Conservation (phyloP, 345 rosid species). For the Hibiscus trionum region DNA sequence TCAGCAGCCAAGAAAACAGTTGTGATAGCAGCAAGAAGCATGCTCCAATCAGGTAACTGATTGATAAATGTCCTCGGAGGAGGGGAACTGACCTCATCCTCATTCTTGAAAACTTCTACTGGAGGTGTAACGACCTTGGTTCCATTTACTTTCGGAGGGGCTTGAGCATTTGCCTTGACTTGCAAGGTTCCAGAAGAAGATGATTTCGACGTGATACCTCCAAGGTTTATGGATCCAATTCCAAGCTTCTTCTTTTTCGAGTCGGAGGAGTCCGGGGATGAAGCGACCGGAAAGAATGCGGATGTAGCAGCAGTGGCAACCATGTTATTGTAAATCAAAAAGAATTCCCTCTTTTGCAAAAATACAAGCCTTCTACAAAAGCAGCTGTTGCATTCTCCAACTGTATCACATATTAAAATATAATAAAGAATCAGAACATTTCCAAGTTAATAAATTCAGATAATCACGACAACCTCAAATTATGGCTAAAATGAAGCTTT, state of each 20-base stretch:
- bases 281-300: constrained; percentile 56
- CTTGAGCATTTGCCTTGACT: constrained; percentile 84
- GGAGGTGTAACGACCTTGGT: constrained; percentile 40
- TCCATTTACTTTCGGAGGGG: constrained; percentile 83
- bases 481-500: neutral
- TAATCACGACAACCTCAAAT: neutral
- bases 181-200: constrained; percentile 52
- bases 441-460: neutral
- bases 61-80: constrained; percentile 90
- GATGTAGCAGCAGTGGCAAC: constrained; percentile 72
- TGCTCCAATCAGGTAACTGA: constrained; percentile 96
- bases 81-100: constrained; percentile 35
- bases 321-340: constrained; percentile 30
- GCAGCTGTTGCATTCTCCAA: neutral
- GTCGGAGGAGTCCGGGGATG: constrained; percentile 38
- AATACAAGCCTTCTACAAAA: neutral
- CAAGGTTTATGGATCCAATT: constrained; percentile 39
- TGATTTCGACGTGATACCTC: constrained; percentile 33
- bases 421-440: constrained; percentile 1
- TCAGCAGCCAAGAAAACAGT: constrained; percentile 95
- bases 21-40: constrained; percentile 98
- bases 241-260: constrained; percentile 43
- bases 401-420: neutral
- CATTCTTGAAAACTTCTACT: constrained; percentile 43
- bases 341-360: neutral